Evolutionary conservation across 805 yeast species (phyloP), one percentile per base, ranked within the genome.

Genomic region (Cephaloascus albidus): DNA sequence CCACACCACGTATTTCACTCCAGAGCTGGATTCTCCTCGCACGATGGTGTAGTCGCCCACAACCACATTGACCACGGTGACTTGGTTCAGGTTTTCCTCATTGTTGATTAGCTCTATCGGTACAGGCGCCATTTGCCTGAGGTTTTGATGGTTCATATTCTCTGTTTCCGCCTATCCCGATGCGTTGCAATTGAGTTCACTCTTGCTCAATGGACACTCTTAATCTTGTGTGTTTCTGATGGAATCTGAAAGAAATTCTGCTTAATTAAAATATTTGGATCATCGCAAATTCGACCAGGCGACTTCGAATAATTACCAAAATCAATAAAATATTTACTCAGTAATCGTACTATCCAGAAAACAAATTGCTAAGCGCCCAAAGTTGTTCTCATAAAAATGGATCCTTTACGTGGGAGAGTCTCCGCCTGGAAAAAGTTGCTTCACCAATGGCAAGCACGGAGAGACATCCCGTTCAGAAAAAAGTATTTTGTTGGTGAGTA

Each of bases 391-490:
- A 20, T 18, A 20, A 38, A 33, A 18, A 74, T 74, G 77, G 79
- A 76, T 42, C 72, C 70, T 17, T 52, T 79, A 33, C 61, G 60
- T 20, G 61, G 60, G 18, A 65, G 75, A 41, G 66, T 78, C 33
- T 65, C 82, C 1, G 54, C 65, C 4, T 65, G 71, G 63, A 74
- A 67, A 52, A 72, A 73, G 36, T 41, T 74, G 0, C 61, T 69
- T 40, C 72, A 74, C 56, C 63, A 65, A 47, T 85, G 80, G 76
- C 73, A 70, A 48, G 70, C 88, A 0, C 56, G 82, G 3, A 59
- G 80, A 35, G 71, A 65, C 35, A 68, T 85, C 3, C 95, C 95
- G 0, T 78, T 84, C 55, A 68, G 94, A 33, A 70, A 69, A 40
- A 70, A 68, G 53, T 85, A 78, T 63, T 84, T 85, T 48, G 67